phyloP scores from a whole-genome alignment of 495 filamentous ascomycete species.

The Podospora pseudoanserina region DNA sequence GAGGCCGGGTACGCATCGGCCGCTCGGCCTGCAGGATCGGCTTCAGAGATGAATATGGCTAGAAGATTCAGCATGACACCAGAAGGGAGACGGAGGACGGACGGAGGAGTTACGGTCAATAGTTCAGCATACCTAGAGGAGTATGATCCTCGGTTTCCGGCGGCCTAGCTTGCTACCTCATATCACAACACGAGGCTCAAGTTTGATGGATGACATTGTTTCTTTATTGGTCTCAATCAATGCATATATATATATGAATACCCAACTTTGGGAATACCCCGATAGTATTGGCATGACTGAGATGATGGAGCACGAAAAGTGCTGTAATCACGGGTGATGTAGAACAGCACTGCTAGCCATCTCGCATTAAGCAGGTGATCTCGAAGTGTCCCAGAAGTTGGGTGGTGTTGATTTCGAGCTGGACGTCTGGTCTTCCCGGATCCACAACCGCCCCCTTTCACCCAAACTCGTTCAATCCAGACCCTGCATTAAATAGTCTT shows the following conservation, averaged over 20 bases:
- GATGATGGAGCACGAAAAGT: too few relatives aligned
- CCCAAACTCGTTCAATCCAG: too few relatives aligned
- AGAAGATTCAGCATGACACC: conserved; percentile 4
- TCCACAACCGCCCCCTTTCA: too few relatives aligned
- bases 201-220: background rate
- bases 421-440: too few relatives aligned
- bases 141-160: conserved; percentile 40
- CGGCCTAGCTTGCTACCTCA: conserved; percentile 10
- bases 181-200: background rate
- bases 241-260: background rate
- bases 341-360: too few relatives aligned
- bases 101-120: conserved; percentile 12
- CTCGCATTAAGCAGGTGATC: too few relatives aligned
- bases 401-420: too few relatives aligned
- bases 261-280: too few relatives aligned
- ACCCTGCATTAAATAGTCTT: too few relatives aligned
- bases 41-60: background rate
- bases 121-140: conserved; percentile 35
- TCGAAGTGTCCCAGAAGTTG: too few relatives aligned
- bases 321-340: too few relatives aligned
- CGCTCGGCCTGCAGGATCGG: background rate
- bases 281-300: too few relatives aligned
- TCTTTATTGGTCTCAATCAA: background rate
- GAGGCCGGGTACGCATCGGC: background rate
- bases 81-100: conserved; percentile 4